Evolutionary conservation across 352 stramenopile genomes (phyloP), one percentile per base, ranked within the genome.

Genomic region (Phytophthora tentaculata): DNA sequence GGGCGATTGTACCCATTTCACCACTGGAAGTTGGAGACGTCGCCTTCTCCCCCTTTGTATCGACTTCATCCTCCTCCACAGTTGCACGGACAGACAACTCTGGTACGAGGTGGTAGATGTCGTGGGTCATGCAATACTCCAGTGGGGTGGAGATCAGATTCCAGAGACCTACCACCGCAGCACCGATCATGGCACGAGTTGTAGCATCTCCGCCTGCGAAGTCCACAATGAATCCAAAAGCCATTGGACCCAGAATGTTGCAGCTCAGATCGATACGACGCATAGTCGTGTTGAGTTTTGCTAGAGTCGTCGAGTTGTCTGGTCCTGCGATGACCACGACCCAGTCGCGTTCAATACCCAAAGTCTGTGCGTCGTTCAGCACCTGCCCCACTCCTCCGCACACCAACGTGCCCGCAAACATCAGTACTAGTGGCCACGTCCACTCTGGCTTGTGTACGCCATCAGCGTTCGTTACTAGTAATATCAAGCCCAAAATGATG

Each of bases 281-380:
- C 77, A 97, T 88, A 2, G 65, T 81, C 20, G 86, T 92, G 70
- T 97, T 97, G 8, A 94, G 58, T 12, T 80, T 61, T 2, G 80
- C 83, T 3, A 97, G 74, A n/a, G 45, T 59, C 3, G 65, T 58
- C 0, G 79, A 84, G 39, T 91, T 73, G 22, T 88, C 64, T 2
- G 71, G 66, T 1, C 73, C 76, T 5, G 86, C 71, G 23, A 96
- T 79, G 1, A 96, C 86, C n/a, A 96, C 88, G 20, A 96, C 86
- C 89, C 89, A 97, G 61, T 97, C 89, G 24, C 88, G 85, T 58
- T 97, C 86, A 29, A 97, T 78, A 3, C 82, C 88, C 7, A 95
- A 58, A 7, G 87, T 93, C 64, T 92, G 81, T 12, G 86, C 85
- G 37, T 91, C 81, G 51, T 90, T 93, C 5, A 92, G 80, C 24